A percentile compares a stretch with the other conserved stretches of the same genome.
Conservation (phyloP, 129 eudicot genomes). For the Saussurea involucrata region DNA sequence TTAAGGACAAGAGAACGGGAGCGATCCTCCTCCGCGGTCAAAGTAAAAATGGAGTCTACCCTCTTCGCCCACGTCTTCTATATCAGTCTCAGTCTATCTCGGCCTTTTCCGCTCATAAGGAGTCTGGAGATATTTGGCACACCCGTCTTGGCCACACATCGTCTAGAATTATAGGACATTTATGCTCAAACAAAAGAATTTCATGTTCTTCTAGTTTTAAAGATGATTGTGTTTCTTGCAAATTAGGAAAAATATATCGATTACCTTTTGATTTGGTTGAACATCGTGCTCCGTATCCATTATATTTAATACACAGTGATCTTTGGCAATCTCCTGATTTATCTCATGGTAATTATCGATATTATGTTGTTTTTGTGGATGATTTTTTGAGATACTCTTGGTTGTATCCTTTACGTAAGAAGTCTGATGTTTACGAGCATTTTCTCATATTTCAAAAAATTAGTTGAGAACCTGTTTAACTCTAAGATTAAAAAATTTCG, state of each 20-base stretch:
- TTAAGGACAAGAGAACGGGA: background rate
- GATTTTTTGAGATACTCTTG: no score
- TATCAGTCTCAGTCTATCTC: no score
- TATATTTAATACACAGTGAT: no score
- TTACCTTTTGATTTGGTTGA: background rate
- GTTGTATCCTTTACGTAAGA: no score
- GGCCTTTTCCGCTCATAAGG: no score
- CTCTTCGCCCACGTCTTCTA: background rate
- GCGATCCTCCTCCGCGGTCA: background rate
- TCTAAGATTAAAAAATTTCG: background rate
- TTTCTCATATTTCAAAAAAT: background rate
- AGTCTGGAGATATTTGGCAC: no score
- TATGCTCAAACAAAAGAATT: background rate
- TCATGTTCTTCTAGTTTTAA: background rate
- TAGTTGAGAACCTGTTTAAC: constrained; percentile 4
- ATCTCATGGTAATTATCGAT: background rate
- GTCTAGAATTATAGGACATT: background rate
- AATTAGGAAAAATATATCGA: background rate
- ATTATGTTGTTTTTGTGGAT: constrained; percentile 11
- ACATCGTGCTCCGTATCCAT: no score
- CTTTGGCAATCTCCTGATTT: background rate
- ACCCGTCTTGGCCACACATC: no score
- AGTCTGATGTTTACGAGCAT: background rate
- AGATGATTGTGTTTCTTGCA: background rate
- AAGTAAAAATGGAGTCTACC: background rate